Base-by-base conservation (phyloP, 495 filamentous ascomycete species). In the Thozetella sp. region DNA sequence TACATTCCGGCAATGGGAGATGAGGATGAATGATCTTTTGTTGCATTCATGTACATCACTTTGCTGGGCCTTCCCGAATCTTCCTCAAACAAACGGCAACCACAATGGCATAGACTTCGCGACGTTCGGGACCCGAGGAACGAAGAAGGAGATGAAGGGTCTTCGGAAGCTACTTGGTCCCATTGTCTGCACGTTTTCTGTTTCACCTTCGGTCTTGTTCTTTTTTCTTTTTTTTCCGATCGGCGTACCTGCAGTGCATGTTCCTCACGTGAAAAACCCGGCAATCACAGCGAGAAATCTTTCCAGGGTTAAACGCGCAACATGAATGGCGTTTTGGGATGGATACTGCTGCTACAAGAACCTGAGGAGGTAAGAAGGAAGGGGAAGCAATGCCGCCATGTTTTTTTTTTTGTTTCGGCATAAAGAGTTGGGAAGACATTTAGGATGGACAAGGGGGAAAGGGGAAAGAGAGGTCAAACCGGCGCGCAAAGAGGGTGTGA, bases 31-130 rank as follows among this genome's bases (percentile, higher is more conserved):
- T 45, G n/a, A 40, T 52, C 43, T 30, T 53, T 15, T 48, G n/a
- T 54, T 55, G 24, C 43, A 24, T 64, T 64, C 58, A 11, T 64
- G 62, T 64, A 64, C 37, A 64, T 64, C 52, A 60, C 19, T 59
- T 60, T 24, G 10, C 56, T 53, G 13, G 55, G 11, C 23, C 46
- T 59, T 52, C 54, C 51, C 40, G 43, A 4, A 48, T 27, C 30
- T 22, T 25, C 43, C 54, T 63, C 25, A 20, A 23, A 30, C 57
- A n/a, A n/a, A n/a, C 51, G 22, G 24, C 43, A 17, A 13, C 9
- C 23, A 15, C 54, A 9, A 13, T 56, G 58, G 59, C 59, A 65
- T 61, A 61, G 53, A 62, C 30, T 27, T 46, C 51, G 45, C 6
- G 10, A n/a, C 20, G 43, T 20, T 48, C 20, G 43, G 19, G 20